These are phyloP conservation scores for Prunus salicina DNA, from an alignment of 306 rosid species.

Conservation along the genomic window DNA sequence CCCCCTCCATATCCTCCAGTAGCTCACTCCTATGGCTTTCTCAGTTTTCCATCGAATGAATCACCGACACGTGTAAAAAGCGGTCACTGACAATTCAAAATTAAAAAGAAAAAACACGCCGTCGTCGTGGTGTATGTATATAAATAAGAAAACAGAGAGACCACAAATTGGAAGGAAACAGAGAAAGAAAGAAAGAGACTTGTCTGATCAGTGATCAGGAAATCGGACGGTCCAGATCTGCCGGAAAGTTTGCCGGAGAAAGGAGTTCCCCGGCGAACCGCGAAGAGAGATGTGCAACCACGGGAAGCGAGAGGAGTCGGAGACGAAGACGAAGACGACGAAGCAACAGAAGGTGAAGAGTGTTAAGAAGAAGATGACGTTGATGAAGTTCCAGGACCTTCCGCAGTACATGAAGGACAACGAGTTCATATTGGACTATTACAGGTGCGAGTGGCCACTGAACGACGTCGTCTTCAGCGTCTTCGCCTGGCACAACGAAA, in stretches of 20 bases:
- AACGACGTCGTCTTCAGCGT: slow-evolving; percentile 66
- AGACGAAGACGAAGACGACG: neutral
- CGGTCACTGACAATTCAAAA: neutral
- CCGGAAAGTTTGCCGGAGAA: neutral
- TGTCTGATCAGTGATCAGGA: neutral
- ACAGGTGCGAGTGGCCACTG: slow-evolving; percentile 88
- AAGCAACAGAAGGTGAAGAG: no score
- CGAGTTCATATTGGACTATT: slow-evolving; percentile 70
- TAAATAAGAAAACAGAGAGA: neutral
- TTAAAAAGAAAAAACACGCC: neutral
- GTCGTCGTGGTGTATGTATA: slow-evolving; percentile 1
- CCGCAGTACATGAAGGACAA: slow-evolving; percentile 82
- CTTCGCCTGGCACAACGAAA: slow-evolving; percentile 87
- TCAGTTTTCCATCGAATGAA: rapidly evolving
- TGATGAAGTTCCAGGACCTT: slow-evolving; percentile 67
- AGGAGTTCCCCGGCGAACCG: no score
- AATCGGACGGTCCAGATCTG: slow-evolving; percentile 21
- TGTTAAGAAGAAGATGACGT: slow-evolving; percentile 1
- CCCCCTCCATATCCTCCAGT: neutral
- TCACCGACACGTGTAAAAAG: neutral
- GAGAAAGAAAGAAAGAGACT: no score
- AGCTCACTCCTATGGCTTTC: neutral
- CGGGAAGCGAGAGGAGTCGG: neutral
- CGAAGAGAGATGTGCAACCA: slow-evolving; percentile 4
- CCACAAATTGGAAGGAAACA: neutral